Percentiles rank a stretch among this genome's conserved stretches.
phyloP scores from a whole-genome alignment of 1,284 basidiomycete genomes.

The Ustilago sp. region DNA sequence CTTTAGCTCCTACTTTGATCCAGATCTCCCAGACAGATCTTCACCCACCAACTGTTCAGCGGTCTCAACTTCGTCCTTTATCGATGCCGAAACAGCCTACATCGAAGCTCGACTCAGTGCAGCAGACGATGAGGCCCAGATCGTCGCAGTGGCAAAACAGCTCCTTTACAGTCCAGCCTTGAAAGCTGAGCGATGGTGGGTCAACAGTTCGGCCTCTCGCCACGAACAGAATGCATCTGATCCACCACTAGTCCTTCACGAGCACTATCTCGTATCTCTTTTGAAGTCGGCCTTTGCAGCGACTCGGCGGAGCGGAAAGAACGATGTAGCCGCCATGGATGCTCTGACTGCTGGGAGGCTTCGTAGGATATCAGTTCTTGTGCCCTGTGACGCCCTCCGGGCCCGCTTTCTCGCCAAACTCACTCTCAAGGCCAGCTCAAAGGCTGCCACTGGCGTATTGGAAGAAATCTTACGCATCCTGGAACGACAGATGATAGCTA shows the following conservation, averaged over 20 bases:
- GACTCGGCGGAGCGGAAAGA: slow-evolving; percentile 1
- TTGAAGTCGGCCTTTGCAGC: background rate
- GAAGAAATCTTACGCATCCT: slow-evolving; percentile 6
- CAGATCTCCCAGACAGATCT: background rate
- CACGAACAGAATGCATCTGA: background rate
- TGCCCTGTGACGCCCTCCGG: slow-evolving; percentile 5
- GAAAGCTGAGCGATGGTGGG: slow-evolving; percentile 7
- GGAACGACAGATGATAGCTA: background rate
- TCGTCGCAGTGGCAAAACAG: slow-evolving; percentile 1
- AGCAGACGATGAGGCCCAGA: background rate
- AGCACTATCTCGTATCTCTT: slow-evolving; percentile 9
- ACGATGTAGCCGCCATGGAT: background rate
- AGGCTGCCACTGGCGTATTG: background rate
- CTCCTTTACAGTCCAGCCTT: slow-evolving; percentile 10
- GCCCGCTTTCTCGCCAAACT: slow-evolving; percentile 1
- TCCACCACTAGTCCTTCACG: slow-evolving; percentile 7
- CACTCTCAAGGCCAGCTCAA: background rate
- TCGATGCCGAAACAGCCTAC: background rate
- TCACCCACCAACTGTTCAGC: background rate
- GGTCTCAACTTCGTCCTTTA: background rate
- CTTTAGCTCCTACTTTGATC: slow-evolving; percentile 4
- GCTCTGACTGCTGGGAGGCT: slow-evolving; percentile 9
- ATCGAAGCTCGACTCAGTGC: slow-evolving; percentile 2
- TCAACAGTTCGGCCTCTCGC: background rate
- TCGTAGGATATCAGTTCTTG: background rate